These are phyloP conservation scores for Penicillium pulvis DNA, from an alignment of 495 filamentous ascomycete genomes.

Conservation along the genomic window DNA sequence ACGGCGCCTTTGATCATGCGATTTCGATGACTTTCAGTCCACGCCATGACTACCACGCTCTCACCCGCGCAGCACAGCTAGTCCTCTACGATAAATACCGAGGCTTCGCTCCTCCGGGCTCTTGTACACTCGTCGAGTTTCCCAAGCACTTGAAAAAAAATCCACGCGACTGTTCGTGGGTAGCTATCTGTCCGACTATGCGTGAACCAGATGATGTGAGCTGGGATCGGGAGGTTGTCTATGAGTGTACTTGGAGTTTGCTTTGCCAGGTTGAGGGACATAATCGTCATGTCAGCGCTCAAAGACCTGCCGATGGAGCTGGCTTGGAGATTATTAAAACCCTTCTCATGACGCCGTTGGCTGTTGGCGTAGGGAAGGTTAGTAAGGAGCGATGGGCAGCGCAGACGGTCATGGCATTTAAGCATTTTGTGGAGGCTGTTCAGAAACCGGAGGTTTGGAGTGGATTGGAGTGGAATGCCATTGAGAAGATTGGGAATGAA, in stretches of 20 bases:
- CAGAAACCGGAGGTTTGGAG: conserved; percentile 38
- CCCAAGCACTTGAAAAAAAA: conserved; percentile 34
- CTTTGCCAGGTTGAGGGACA: conserved; percentile 46
- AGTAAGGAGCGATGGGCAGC: conserved; percentile 48
- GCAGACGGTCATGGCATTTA: conserved; percentile 52
- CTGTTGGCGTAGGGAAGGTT: conserved; percentile 46
- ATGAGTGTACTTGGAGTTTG: conserved; percentile 55
- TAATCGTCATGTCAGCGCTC: conserved; percentile 29
- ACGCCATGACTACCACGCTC: conserved; percentile 43
- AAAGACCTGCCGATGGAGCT: not conserved
- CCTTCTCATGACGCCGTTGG: conserved; percentile 53
- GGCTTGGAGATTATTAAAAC: conserved; percentile 33
- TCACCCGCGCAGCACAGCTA: conserved; percentile 43
- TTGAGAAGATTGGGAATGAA: conserved; percentile 26
- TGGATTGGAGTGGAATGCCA: conserved; percentile 32
- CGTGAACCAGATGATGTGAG: conserved; percentile 35
- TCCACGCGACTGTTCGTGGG: conserved; percentile 39
- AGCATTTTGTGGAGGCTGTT: conserved; percentile 48
- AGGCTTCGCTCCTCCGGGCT: conserved; percentile 51
- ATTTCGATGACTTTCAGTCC: conserved; percentile 52
- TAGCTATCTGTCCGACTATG: conserved; percentile 57
- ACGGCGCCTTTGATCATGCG: conserved; percentile 56
- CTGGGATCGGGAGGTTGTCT: conserved; percentile 58
- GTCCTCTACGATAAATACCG: conserved; percentile 48
- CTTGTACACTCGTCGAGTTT: conserved; percentile 48